Evolutionary conservation across 225 moss, liverwort and hornwort genomes (phyloP).

Genomic region (Anthoceros angustus): DNA sequence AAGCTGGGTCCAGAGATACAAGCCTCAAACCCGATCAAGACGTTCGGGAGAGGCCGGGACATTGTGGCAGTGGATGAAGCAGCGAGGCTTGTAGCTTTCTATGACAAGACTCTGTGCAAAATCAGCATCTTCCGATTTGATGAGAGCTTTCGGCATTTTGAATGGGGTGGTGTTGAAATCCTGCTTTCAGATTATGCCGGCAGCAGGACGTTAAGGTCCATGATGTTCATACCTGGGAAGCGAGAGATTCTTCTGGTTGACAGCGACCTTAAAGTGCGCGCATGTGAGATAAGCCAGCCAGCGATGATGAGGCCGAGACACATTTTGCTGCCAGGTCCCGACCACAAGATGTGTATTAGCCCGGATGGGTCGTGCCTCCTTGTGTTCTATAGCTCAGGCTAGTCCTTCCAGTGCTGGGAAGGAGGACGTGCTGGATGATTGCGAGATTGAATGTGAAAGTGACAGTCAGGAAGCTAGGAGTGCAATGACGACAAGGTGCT

Average conservation of each 20-base stretch:
- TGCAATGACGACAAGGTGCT: not conserved
- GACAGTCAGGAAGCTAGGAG: not conserved
- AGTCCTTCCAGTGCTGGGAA: not conserved
- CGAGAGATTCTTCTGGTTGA: slow-evolving; percentile 34
- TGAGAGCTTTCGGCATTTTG: slow-evolving; percentile 19
- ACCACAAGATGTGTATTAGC: slow-evolving; percentile 23
- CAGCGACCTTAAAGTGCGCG: slow-evolving; percentile 9
- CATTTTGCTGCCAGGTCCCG: slow-evolving; percentile 11
- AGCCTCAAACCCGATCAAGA: not conserved
- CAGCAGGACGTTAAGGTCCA: slow-evolving; percentile 22
- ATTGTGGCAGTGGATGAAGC: slow-evolving; percentile 34
- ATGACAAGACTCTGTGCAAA: not conserved
- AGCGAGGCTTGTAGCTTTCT: slow-evolving; percentile 24
- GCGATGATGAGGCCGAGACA: slow-evolving; percentile 27
- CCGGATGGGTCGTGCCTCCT: slow-evolving; percentile 37
- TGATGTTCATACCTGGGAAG: slow-evolving; percentile 40
- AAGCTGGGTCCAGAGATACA: slow-evolving; percentile 13
- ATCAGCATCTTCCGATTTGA: slow-evolving; percentile 23
- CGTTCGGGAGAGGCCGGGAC: slow-evolving; percentile 11
- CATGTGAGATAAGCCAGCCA: slow-evolving; percentile 25
- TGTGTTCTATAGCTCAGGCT: slow-evolving; percentile 5
- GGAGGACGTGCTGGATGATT: not conserved
- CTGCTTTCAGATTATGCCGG: slow-evolving; percentile 12
- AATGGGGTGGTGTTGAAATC: slow-evolving; percentile 19
- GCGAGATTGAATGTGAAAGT: not conserved